Percentiles rank a stretch among this genome's conserved stretches.
These are phyloP conservation scores for Kuraishia capsulata DNA, from an alignment of 805 yeast species.

Conservation along the genomic window DNA sequence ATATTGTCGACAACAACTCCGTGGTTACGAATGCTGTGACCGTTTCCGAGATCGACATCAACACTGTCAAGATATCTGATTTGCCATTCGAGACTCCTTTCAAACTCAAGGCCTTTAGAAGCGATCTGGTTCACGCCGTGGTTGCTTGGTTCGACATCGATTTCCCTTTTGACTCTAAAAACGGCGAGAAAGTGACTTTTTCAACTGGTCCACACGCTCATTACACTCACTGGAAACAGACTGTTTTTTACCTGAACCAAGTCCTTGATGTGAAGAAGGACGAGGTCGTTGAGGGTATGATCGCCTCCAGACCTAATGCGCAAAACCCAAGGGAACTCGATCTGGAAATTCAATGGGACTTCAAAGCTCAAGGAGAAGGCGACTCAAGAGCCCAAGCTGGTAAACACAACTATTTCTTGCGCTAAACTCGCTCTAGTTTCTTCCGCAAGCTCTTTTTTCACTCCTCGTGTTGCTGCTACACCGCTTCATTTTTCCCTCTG, in stretches of 20 bases:
- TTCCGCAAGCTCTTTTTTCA: too few species aligned
- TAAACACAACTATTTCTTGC: slow-evolving; percentile 61
- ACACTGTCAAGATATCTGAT: slow-evolving; percentile 78
- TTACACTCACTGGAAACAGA: slow-evolving; percentile 98
- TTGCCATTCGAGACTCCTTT: slow-evolving; percentile 71
- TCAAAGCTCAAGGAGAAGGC: slow-evolving; percentile 26
- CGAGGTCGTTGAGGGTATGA: slow-evolving; percentile 62
- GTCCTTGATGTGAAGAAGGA: slow-evolving; percentile 71
- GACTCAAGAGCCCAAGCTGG: slow-evolving; percentile 46
- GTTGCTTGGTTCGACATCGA: slow-evolving; percentile 93
- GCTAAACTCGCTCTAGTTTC: too few species aligned
- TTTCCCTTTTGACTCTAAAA: slow-evolving; percentile 53
- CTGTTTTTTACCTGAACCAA: slow-evolving; percentile 83
- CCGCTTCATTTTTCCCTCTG: too few species aligned
- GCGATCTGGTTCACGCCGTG: slow-evolving; percentile 80
- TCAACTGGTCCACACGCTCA: slow-evolving; percentile 92
- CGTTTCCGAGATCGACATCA: slow-evolving; percentile 77
- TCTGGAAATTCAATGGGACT: slow-evolving; percentile 57
- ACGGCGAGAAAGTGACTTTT: slow-evolving; percentile 55
- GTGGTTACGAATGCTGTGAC: slow-evolving; percentile 67
- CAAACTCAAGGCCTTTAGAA: slow-evolving; percentile 61
- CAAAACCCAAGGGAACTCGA: slow-evolving; percentile 86
- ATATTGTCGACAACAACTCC: slow-evolving; percentile 71
- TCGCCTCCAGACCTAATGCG: slow-evolving; percentile 70
- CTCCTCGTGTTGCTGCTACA: too few species aligned